Percentiles rank a stretch among this genome's conserved stretches.
These are phyloP conservation scores for Nidularia sp. DNA, from an alignment of 768 basidiomycete species.

Conservation along the genomic window DNA sequence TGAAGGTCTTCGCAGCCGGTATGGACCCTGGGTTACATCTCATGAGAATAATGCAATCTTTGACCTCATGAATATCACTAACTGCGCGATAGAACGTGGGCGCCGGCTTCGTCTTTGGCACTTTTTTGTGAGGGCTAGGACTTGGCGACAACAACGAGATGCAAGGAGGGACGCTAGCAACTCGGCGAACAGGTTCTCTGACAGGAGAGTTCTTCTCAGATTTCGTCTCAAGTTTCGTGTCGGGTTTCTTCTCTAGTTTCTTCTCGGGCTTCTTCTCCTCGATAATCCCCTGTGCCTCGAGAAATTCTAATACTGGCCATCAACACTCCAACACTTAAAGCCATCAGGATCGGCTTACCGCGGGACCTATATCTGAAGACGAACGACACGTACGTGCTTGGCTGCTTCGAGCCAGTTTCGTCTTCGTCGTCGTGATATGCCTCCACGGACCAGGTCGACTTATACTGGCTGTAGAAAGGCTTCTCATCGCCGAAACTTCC, in stretches of 20 bases:
- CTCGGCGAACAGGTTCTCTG: no score
- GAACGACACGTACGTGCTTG: conserved; percentile 59
- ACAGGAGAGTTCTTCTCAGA: no score
- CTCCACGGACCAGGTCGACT: conserved; percentile 50
- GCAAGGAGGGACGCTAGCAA: no score
- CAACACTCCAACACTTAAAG: not conserved
- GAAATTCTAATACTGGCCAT: conserved; percentile 32
- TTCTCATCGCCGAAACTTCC: conserved; percentile 32
- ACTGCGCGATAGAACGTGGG: no score
- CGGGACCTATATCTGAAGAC: conserved; percentile 59
- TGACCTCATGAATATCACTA: no score
- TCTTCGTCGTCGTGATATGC: conserved; percentile 33
- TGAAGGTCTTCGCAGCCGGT: no score
- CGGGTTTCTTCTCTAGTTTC: not conserved
- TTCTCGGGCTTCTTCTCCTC: conserved; percentile 15
- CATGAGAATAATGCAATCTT: no score
- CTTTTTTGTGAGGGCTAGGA: no score
- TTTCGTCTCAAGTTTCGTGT: no score
- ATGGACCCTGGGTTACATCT: no score
- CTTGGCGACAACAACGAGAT: no score
- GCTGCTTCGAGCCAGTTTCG: conserved; percentile 19
- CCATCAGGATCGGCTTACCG: conserved; percentile 27
- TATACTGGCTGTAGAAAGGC: conserved; percentile 31
- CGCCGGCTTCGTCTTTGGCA: no score
- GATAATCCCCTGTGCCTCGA: conserved; percentile 49